Percentiles rank a stretch among this genome's conserved stretches.
phyloP scores from a whole-genome alignment of 2,329 filamentous ascomycete genomes.

The Apiospora pterosperma region DNA sequence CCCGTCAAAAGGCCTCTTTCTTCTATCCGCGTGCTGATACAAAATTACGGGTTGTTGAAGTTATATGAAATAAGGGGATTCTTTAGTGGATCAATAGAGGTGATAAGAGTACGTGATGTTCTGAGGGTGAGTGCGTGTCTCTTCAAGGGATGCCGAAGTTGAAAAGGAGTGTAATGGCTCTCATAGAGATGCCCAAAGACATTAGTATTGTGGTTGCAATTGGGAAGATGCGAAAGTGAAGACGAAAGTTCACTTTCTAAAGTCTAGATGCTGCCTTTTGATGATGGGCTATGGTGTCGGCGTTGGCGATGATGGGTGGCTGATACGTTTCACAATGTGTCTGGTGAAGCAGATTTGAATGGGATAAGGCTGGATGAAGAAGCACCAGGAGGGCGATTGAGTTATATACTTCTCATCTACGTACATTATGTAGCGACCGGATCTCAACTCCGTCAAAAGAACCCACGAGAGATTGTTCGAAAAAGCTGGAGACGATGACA shows the following conservation, averaged over 20 bases:
- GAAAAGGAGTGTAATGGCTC: conserved; percentile 5
- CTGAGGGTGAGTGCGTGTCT: not conserved
- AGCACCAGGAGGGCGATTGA: not conserved
- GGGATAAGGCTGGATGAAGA: not conserved
- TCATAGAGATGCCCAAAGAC: conserved; percentile 3
- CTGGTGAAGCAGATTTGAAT: not conserved
- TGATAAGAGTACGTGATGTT: not conserved
- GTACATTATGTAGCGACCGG: not conserved
- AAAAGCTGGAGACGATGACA: not conserved
- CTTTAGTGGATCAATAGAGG: not conserved
- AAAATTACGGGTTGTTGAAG: not conserved
- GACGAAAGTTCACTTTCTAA: not conserved
- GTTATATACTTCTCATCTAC: not conserved
- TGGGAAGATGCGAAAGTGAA: not conserved
- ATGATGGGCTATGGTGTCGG: not conserved
- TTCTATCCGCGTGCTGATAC: too few species aligned
- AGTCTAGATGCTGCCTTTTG: not conserved
- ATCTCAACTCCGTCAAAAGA: not conserved
- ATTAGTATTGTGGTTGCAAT: not conserved
- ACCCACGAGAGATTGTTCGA: not conserved
- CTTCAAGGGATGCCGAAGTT: conserved; percentile 3
- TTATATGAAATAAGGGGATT: not conserved
- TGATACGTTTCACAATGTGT: not conserved
- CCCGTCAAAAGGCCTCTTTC: too few species aligned
- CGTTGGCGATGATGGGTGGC: not conserved